Evolutionary conservation across 441 rosid species (phyloP), one percentile per base, ranked within the genome.

Genomic region (Flueggea neowawraea): DNA sequence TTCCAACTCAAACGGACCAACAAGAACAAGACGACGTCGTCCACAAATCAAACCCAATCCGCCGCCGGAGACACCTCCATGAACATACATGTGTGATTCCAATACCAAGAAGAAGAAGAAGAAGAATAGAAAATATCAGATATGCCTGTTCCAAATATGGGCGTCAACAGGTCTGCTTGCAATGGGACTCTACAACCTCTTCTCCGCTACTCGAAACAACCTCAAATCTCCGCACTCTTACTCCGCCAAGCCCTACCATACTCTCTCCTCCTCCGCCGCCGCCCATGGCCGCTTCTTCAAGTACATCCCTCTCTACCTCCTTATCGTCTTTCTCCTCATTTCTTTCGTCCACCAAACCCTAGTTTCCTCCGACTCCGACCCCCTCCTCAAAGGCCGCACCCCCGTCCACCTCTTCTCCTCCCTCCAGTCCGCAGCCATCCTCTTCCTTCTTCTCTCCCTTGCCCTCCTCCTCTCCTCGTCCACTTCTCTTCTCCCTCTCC

Each of bases 391-490:
- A 68, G 98, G 98, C 52, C 74, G 82, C 57, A 80, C 95, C 17
- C 90, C 98, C n/a, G 96, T 95, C 65, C 96, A 89, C 75, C 83
- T 71, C 74, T 88, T 91, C 81, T 68, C 83, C 62, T 77, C 97
- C 59, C 97, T 92, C 68, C 87, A 85, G 22, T 82, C 89, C 63
- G 88, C 95, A 58, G 86, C 91, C 51, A 80, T 95, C 7, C 68
- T 81, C 72, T 74, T 95, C 81, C 98, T 95, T 68, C 16, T 91
- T 61, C 80, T 95, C 69, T 63, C 91, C 54, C 48, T 80, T 47
- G 55, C 82, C 64, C 78, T 82, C 52, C 85, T 91, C 54, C 67
- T 88, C 69, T 82, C 89, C 53, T 63, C 84, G 48, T 84, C 76
- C 61, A n/a, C n/a, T n/a, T n/a, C n/a, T n/a, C n/a, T n/a, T n/a